Evolutionary conservation across 768 basidiomycete genomes (phyloP), one percentile per base, ranked within the genome.

Genomic region (Mrakia frigida): DNA sequence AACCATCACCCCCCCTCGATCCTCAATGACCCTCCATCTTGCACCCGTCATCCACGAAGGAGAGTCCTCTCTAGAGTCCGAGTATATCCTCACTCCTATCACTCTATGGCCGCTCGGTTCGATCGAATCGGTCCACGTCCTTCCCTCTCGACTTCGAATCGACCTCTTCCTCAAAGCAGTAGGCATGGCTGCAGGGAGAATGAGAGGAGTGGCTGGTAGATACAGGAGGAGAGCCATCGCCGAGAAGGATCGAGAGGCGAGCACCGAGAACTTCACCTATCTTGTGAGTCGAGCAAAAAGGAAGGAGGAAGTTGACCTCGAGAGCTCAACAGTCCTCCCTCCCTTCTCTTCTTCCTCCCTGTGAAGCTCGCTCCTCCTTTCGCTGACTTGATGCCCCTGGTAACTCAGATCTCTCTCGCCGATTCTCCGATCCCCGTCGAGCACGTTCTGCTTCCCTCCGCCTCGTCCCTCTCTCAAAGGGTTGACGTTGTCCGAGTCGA

Each of bases 51-150:
- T 68, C 33, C 18, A n/a, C 11, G 39, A 21, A 18, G 35, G 13
- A 3, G 35, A 16, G 39, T 31, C 14, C 11, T 4, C 35, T 6
- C 46, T 39, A 16, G 65, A 68, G 16, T 23, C 18, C 3, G 65
- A 43, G 37, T 68, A 41, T 41, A 39, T 68, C 35, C 65, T 68
- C 21, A 23, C 65, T 35, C 65, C 65, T 39, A 68, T 68, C 65
- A 68, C 65, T 16, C 65, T 68, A 3, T 68, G 65, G 65, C 65
- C 65, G 18, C 65, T 68, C 18, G 65, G 65, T 6, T 1, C 7
- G 2, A 23, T 68, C 23, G 21, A n/a, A 6, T 39, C 37, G 11
- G 13, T 39, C 65, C 65, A 68, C 23, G 23, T 68, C 65, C 39
- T 68, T 23, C 65, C 65, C 16, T 35, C 35, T 25, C 33, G 65